These are phyloP conservation scores for Zymoseptoria brevis DNA, from an alignment of 2,329 filamentous ascomycete species.

Conservation along the genomic window DNA sequence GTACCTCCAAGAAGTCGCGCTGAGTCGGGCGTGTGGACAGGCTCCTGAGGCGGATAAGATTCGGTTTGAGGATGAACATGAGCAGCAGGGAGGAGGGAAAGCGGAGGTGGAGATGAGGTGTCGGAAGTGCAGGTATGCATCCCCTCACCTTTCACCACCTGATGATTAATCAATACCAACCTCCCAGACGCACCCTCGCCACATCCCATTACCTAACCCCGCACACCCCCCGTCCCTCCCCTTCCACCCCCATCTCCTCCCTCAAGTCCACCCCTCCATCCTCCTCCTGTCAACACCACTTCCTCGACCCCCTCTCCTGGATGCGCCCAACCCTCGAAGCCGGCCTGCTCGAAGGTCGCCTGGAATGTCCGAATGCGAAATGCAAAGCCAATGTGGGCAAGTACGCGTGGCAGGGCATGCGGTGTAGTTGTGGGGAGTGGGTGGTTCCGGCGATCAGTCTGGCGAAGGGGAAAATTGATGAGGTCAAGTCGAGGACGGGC, in stretches of 20 bases:
- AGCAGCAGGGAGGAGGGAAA: constrained; percentile 28
- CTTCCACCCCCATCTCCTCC: constrained; percentile 5
- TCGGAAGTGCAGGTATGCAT: constrained; percentile 67
- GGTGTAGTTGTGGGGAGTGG: constrained; percentile 86
- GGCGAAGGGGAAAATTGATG: constrained; percentile 73
- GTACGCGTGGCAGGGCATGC: constrained; percentile 93
- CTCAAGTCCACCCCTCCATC: constrained; percentile 19
- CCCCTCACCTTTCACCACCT: neutral
- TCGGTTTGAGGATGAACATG: constrained; percentile 66
- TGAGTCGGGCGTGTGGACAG: constrained; percentile 63
- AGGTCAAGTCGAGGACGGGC: constrained; percentile 40
- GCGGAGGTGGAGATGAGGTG: constrained; percentile 63
- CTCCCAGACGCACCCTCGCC: constrained; percentile 49
- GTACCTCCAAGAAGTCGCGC: constrained; percentile 57
- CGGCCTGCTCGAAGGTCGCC: constrained; percentile 71
- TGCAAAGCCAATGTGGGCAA: constrained; percentile 81
- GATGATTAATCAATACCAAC: neutral
- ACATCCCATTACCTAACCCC: constrained; percentile 64
- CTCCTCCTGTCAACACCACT: constrained; percentile 68
- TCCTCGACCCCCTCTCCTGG: constrained; percentile 88
- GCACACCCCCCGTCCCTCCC: constrained; percentile 22
- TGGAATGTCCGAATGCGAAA: constrained; percentile 64
- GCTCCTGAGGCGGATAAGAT: constrained; percentile 70
- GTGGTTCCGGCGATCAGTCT: constrained; percentile 84
- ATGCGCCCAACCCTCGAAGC: constrained; percentile 82